Conservation (phyloP, 108 stramenopile species). For the Skeletonema costatum region DNA sequence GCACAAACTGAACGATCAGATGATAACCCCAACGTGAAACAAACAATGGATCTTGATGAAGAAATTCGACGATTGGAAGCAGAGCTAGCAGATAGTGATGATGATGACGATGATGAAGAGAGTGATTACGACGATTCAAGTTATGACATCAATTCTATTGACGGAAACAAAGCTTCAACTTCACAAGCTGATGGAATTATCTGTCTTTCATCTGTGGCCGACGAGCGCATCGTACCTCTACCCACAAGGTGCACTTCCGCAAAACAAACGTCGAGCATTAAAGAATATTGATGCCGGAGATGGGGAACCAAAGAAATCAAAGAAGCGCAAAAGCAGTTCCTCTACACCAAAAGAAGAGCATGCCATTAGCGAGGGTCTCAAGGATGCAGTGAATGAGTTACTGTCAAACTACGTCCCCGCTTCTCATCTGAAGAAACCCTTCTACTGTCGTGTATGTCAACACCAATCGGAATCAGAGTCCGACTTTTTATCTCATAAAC, state of each 20-base stretch:
- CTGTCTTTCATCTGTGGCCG: slow-evolving; percentile 62
- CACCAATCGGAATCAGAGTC: slow-evolving; percentile 62
- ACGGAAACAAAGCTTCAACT: not conserved
- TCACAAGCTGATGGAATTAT: slow-evolving; percentile 33
- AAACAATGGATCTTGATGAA: slow-evolving; percentile 67
- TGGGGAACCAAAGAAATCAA: slow-evolving; percentile 24
- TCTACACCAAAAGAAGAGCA: slow-evolving; percentile 17
- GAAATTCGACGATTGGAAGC: slow-evolving; percentile 79
- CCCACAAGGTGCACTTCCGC: slow-evolving; percentile 56
- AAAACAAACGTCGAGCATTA: slow-evolving; percentile 26
- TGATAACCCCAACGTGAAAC: slow-evolving; percentile 2
- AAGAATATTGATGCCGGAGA: slow-evolving; percentile 21
- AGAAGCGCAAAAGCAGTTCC: slow-evolving; percentile 22
- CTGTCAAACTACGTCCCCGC: slow-evolving; percentile 75
- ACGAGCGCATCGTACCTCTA: slow-evolving; percentile 70
- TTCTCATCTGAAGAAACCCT: slow-evolving; percentile 74
- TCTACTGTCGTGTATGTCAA: slow-evolving; percentile 89
- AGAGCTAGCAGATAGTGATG: slow-evolving; percentile 56
- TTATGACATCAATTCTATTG: slow-evolving; percentile 34
- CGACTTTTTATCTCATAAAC: slow-evolving; percentile 70
- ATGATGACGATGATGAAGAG: slow-evolving; percentile 20
- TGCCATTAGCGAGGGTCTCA: slow-evolving; percentile 53
- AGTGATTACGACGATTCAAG: slow-evolving; percentile 29
- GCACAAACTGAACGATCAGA: slow-evolving; percentile 3
- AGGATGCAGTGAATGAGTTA: slow-evolving; percentile 77